Evolutionary conservation across 78 protist genomes (phyloP).

Genomic region (Dictyostelium firmibasis): DNA sequence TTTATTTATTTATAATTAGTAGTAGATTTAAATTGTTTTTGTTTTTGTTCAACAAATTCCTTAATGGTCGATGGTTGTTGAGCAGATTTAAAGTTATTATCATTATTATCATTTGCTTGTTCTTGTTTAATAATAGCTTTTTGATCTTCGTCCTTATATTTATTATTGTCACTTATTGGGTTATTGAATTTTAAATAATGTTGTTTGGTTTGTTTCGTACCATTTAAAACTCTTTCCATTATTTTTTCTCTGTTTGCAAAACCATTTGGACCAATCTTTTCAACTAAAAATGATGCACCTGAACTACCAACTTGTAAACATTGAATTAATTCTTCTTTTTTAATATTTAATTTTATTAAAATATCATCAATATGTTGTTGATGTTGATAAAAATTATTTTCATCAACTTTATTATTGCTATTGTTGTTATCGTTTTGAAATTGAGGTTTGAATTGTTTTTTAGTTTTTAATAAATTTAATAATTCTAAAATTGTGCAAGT

Average conservation of each 20-base stretch:
- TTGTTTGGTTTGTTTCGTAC: conserved; percentile 23
- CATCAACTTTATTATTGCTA: not conserved
- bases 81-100: not conserved
- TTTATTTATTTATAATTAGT: not conserved
- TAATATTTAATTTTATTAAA: not conserved
- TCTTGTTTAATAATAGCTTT: not conserved
- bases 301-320: conserved; percentile 74
- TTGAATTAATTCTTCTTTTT: conserved; percentile 27
- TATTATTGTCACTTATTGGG: not conserved
- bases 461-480: conserved; percentile 7
- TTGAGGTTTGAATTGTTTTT: not conserved
- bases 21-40: conserved; percentile 31
- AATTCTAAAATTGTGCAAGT: conserved; percentile 54
- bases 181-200: conserved; percentile 10
- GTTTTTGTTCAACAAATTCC: not conserved
- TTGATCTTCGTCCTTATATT: not conserved
- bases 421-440: not conserved
- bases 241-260: conserved; percentile 32
- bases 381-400: not conserved
- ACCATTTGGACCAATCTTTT: conserved; percentile 73
- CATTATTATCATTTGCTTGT: not conserved
- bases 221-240: conserved; percentile 39
- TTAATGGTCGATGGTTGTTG: not conserved
- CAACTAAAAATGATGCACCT: conserved; percentile 75
- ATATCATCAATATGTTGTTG: not conserved